Evolutionary conservation across 805 yeast species (phyloP).

Genomic region (Isabelozyma heimii): DNA sequence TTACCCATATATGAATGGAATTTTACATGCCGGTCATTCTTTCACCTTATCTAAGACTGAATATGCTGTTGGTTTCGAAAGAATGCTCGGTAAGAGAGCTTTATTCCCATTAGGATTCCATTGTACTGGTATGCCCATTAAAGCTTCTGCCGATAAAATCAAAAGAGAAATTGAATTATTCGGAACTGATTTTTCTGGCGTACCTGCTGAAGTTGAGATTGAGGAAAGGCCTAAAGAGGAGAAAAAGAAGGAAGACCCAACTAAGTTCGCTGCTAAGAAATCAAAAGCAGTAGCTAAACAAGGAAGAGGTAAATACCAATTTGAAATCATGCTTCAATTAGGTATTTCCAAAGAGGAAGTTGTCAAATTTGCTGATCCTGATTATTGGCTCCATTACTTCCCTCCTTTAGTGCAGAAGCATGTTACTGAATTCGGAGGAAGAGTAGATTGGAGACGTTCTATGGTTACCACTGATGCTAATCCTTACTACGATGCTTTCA

Average conservation of each 20-base stretch:
- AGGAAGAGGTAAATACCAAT: constrained; percentile 92
- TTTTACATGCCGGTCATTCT: constrained; percentile 94
- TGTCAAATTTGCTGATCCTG: constrained; percentile 85
- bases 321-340: constrained; percentile 91
- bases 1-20: constrained; percentile 99
- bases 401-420: constrained; percentile 85
- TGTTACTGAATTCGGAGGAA: constrained; percentile 79
- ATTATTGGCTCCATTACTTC: constrained; percentile 86
- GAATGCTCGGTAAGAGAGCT: constrained; percentile 91
- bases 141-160: constrained; percentile 93
- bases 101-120: constrained; percentile 97
- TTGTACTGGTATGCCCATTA: constrained; percentile 99
- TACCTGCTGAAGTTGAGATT: constrained; percentile 61
- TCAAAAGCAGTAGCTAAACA: constrained; percentile 92
- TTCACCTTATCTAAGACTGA: constrained; percentile 94
- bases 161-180: constrained; percentile 89
- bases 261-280: constrained; percentile 90
- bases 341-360: constrained; percentile 86
- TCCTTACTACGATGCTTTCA: constrained; percentile 91
- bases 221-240: constrained; percentile 24
- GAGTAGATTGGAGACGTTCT: constrained; percentile 98
- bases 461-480: constrained; percentile 93
- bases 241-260: constrained; percentile 60
- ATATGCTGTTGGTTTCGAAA: constrained; percentile 87
- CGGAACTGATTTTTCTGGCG: constrained; percentile 74